phyloP scores from a whole-genome alignment of 1,139 yeast genomes.

The Taiozyma sp. region DNA sequence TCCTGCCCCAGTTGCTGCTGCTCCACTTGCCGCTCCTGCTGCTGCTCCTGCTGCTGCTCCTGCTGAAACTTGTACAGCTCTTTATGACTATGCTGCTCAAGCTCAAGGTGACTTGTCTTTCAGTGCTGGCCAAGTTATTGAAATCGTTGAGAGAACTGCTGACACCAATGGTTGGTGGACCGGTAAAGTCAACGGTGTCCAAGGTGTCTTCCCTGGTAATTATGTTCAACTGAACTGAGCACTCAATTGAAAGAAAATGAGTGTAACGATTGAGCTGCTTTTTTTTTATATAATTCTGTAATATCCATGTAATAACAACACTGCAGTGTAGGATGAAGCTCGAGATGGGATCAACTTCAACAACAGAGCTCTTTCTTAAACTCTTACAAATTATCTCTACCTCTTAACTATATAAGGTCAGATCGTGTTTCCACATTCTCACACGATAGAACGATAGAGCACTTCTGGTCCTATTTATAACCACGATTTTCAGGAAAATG shows the following conservation, averaged over 20 bases:
- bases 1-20: slow-evolving; percentile 22
- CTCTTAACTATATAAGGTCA: no score
- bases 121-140: slow-evolving; percentile 83
- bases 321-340: not conserved
- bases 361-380: not conserved
- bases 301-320: not conserved
- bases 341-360: no score
- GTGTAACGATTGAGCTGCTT: not conserved
- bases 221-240: slow-evolving; percentile 65
- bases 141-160: slow-evolving; percentile 71
- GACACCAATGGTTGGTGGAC: slow-evolving; percentile 99
- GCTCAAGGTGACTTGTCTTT: slow-evolving; percentile 88
- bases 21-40: slow-evolving; percentile 27
- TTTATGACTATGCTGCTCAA: slow-evolving; percentile 75
- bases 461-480: not conserved
- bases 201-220: slow-evolving; percentile 94
- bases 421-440: no score
- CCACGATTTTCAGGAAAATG: not conserved
- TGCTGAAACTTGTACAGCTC: slow-evolving; percentile 61
- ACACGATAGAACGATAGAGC: not conserved
- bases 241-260: not conserved
- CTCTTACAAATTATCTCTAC: not conserved
- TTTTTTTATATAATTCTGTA: not conserved
- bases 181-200: slow-evolving; percentile 78
- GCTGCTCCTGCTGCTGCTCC: slow-evolving; percentile 35